Conservation (phyloP, 2,329 filamentous ascomycete species). For the Bipolaris gigantea region DNA sequence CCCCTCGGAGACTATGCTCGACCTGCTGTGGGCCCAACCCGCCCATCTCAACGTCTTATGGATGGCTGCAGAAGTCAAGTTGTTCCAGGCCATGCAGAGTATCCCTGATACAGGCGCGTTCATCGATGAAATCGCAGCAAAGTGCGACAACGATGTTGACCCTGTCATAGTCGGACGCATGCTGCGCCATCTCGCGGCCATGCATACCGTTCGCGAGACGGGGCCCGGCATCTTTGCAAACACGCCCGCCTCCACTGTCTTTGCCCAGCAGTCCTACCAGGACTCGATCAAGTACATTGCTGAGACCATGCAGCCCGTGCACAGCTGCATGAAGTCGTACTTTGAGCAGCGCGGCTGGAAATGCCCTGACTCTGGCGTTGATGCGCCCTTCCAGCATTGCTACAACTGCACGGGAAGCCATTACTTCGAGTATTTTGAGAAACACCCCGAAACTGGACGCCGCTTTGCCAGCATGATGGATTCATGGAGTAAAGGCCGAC, state of each 20-base stretch:
- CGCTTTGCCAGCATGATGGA: constrained; percentile 36
- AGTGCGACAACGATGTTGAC: constrained; percentile 17
- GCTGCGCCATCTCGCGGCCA: constrained; percentile 34
- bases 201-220: constrained; percentile 24
- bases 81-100: constrained; percentile 25
- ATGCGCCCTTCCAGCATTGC: constrained; percentile 28
- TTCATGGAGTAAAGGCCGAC: constrained; percentile 29
- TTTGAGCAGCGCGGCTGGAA: constrained; percentile 22
- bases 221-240: constrained; percentile 23
- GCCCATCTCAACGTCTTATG: constrained; percentile 24
- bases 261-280: constrained; percentile 22
- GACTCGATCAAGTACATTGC: constrained; percentile 27
- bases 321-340: constrained; percentile 20
- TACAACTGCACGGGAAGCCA: constrained; percentile 23
- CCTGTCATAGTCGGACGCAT: constrained; percentile 29
- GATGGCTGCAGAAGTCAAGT: constrained; percentile 25
- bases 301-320: constrained; percentile 26
- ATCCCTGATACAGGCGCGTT: constrained; percentile 14
- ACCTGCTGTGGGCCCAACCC: constrained; percentile 29
- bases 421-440: constrained; percentile 31
- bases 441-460: constrained; percentile 25
- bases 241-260: constrained; percentile 19
- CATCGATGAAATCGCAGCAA: constrained; percentile 18
- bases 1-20: constrained; percentile 27
- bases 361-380: constrained; percentile 17